phyloP scores from a whole-genome alignment of 192 early-diverging fungal genomes.

The Chytriomyces confervae region DNA sequence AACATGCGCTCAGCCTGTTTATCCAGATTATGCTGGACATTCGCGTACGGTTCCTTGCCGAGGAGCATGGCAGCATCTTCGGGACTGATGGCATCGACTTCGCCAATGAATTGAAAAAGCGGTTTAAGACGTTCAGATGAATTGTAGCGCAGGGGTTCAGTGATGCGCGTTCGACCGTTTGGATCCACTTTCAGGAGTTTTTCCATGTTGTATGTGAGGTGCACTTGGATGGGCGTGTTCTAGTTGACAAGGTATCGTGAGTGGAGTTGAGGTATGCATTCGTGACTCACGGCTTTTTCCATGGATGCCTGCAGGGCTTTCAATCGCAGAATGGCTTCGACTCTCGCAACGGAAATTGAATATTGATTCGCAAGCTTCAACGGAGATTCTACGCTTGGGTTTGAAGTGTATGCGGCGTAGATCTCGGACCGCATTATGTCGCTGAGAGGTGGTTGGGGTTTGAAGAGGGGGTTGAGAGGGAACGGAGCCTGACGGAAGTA shows the following conservation, averaged over 20 bases:
- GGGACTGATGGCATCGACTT: slow-evolving; percentile 74
- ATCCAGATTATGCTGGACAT: slow-evolving; percentile 50
- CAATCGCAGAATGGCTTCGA: slow-evolving; percentile 89
- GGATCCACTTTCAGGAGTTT: slow-evolving; percentile 68
- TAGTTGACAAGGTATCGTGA: no score
- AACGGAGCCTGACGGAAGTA: slow-evolving; percentile 63
- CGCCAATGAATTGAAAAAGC: slow-evolving; percentile 82
- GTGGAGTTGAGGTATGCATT: no score
- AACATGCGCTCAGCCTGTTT: slow-evolving; percentile 41
- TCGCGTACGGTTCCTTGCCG: slow-evolving; percentile 68
- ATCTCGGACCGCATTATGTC: slow-evolving; percentile 74
- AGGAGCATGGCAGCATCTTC: slow-evolving; percentile 81
- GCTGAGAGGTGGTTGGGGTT: slow-evolving; percentile 75
- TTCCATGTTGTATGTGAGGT: slow-evolving; percentile 85
- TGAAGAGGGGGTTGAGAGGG: slow-evolving; percentile 89
- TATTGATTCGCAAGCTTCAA: slow-evolving; percentile 73
- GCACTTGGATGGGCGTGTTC: slow-evolving; percentile 65
- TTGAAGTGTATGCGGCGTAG: slow-evolving; percentile 67
- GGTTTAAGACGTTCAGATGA: slow-evolving; percentile 71
- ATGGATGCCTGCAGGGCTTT: slow-evolving; percentile 80
- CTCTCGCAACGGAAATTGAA: slow-evolving; percentile 78
- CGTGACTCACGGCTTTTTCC: slow-evolving; percentile 68
- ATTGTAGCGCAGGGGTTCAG: slow-evolving; percentile 44
- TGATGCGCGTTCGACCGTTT: slow-evolving; percentile 3
- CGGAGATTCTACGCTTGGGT: slow-evolving; percentile 68